Conservation (phyloP, 805 yeast genomes). For the Lipomyces mesembrius region DNA sequence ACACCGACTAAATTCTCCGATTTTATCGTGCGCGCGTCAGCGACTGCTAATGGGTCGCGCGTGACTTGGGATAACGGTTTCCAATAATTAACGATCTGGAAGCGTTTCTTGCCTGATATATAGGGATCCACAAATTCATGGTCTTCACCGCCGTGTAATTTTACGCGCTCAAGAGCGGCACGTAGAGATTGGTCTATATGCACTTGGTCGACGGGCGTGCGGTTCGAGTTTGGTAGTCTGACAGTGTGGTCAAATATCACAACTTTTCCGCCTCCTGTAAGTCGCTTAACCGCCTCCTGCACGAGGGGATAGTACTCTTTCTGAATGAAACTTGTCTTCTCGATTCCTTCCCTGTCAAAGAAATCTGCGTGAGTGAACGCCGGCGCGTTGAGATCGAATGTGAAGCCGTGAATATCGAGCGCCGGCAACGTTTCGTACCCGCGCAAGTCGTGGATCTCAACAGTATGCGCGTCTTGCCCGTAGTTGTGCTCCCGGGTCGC, state of each 20-base stretch:
- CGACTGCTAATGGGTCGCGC: conserved; percentile 38
- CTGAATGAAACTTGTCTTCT: conserved; percentile 19
- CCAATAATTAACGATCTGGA: conserved; percentile 40
- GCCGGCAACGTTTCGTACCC: conserved; percentile 26
- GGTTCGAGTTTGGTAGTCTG: conserved; percentile 29
- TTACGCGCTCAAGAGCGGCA: conserved; percentile 36
- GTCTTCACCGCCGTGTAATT: conserved; percentile 36
- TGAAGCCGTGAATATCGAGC: conserved; percentile 35
- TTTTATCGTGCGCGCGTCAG: conserved; percentile 30
- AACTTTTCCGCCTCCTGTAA: conserved; percentile 38
- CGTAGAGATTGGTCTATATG: conserved; percentile 40
- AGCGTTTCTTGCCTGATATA: conserved; percentile 18
- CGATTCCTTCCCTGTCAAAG: conserved; percentile 24
- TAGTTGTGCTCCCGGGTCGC: conserved; percentile 35
- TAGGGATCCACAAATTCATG: conserved; percentile 31
- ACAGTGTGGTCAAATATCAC: conserved; percentile 39
- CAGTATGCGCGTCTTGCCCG: conserved; percentile 1
- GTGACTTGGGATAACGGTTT: conserved; percentile 35
- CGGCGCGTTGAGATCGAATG: conserved; percentile 19
- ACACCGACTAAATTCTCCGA: conserved; percentile 33
- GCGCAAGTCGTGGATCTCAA: conserved; percentile 22
- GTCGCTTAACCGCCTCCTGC: conserved; percentile 31
- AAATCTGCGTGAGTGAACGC: conserved; percentile 24
- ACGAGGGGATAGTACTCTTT: conserved; percentile 38
- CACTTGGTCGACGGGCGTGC: conserved; percentile 37